Conservation (phyloP, 2,329 filamentous ascomycete genomes). For the Lasiodiplodia theobromae region DNA sequence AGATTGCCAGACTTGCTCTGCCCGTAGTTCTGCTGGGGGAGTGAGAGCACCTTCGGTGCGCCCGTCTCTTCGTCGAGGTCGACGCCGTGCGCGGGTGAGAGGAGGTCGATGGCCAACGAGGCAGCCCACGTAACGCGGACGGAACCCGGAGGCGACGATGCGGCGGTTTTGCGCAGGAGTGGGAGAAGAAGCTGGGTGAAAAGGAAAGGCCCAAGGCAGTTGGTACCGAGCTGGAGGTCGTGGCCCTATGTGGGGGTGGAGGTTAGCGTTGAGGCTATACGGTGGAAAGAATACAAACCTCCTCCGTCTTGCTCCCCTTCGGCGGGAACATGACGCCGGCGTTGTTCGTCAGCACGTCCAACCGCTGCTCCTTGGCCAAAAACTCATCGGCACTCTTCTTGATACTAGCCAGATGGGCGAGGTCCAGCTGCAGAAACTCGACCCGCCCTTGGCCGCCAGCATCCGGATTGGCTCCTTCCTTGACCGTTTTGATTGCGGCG, state of each 20-base stretch:
- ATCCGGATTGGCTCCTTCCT: constrained; percentile 38
- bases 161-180: constrained; percentile 42
- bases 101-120: constrained; percentile 33
- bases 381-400: constrained; percentile 49
- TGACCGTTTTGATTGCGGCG: constrained; percentile 55
- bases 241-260: constrained; percentile 32
- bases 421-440: constrained; percentile 44
- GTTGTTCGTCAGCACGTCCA: constrained; percentile 53
- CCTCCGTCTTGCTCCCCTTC: constrained; percentile 34
- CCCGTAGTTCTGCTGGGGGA: constrained; percentile 34
- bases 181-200: constrained; percentile 50
- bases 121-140: constrained; percentile 48
- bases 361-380: constrained; percentile 44
- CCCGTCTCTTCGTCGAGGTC: constrained; percentile 28
- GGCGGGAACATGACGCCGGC: constrained; percentile 45
- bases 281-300: background rate
- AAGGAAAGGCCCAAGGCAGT: constrained; percentile 50
- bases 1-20: constrained; percentile 41
- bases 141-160: constrained; percentile 33
- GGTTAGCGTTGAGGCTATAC: background rate
- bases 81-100: constrained; percentile 29
- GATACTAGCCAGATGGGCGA: constrained; percentile 53
- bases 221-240: constrained; percentile 48
- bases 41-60: background rate
- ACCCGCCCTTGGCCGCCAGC: constrained; percentile 37